Evolutionary conservation across 495 filamentous ascomycete genomes (phyloP), one percentile per base, ranked within the genome.

Genomic region (Talaromyces nanjingensis): DNA sequence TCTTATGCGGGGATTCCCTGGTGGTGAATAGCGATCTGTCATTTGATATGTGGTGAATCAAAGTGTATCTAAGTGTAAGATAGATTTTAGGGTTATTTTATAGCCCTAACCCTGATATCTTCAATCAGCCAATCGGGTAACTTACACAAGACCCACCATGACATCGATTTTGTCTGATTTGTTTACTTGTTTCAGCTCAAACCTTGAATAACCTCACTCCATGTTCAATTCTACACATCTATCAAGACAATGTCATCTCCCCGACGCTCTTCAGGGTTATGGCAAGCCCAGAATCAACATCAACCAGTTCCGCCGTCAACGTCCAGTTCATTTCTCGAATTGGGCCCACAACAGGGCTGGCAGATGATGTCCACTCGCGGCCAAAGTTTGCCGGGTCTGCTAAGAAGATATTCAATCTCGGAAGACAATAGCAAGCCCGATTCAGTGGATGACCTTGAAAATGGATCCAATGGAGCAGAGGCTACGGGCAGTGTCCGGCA

Each of bases 341-440:
- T 62, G 14, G 25, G 22, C 9, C 60, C 60, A 3, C 42, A 62
- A 20, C 14, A 62, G 6, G 60, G 60, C 60, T 62, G 60, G 60
- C 74, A 77, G 52, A 72, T 78, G 37, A 63, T 77, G 2, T 74
- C 76, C 11, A 76, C 76, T 0, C 68, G 76, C 16, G 76, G 76
- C 1, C 76, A 78, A 53, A 71, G 73, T 53, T 63, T 77, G 2
- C 55, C 72, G 37, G 69, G 69, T 12, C 67, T 74, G 27, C 64
- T 74, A 8, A 65, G 67, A 4, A 64, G 68, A 37, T 67, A 72
- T 29, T 71, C 69, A 6, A 55, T 70, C 4, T 65, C 72, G 9
- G 69, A 56, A n/a, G 53, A 71, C 14, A 45, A 57, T 20, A 53
- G 34, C 37, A 65, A 11, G 29, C 31, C 25, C 33, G 70, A 49